These are phyloP conservation scores for Hypholoma fasciculare DNA, from an alignment of 768 basidiomycete genomes.

Conservation along the genomic window DNA sequence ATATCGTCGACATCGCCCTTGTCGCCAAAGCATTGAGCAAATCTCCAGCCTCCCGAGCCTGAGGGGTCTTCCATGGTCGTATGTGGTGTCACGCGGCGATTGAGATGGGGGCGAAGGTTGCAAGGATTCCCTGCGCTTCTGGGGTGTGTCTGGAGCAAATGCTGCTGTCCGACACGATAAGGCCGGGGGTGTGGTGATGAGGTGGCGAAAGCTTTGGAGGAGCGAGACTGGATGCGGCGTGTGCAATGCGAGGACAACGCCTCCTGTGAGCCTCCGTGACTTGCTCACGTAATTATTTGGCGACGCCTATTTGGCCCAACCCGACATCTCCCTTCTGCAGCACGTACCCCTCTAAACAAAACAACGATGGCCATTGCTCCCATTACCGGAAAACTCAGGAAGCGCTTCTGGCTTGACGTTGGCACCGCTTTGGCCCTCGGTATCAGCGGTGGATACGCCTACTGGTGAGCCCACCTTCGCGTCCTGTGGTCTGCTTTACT, in stretches of 20 bases:
- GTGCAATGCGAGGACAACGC: constrained; percentile 30
- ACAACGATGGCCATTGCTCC: constrained; percentile 79
- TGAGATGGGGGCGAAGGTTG: constrained; percentile 10
- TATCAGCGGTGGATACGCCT: constrained; percentile 70
- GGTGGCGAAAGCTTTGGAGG: constrained; percentile 8
- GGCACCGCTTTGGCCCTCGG: constrained; percentile 77
- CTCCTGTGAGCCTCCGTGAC: constrained; percentile 22
- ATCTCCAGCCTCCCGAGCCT: constrained; percentile 92
- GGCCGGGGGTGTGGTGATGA: constrained; percentile 9
- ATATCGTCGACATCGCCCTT: constrained; percentile 99
- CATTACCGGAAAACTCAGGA: constrained; percentile 92
- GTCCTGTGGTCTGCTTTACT: constrained; percentile 1
- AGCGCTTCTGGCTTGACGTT: constrained; percentile 87
- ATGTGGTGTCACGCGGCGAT: constrained; percentile 19
- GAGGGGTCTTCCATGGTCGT: constrained; percentile 79
- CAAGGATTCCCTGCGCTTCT: not conserved
- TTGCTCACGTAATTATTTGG: constrained; percentile 23
- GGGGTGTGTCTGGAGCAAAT: not conserved
- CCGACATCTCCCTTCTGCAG: constrained; percentile 42
- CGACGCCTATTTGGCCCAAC: constrained; percentile 23
- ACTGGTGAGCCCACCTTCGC: constrained; percentile 61
- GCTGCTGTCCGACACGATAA: not conserved
- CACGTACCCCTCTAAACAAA: constrained; percentile 24
- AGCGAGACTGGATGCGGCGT: constrained; percentile 27
- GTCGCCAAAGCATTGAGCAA: constrained; percentile 99